Conservation (phyloP, 1,284 basidiomycete genomes). For the Phellopilus nigrolimitatus region DNA sequence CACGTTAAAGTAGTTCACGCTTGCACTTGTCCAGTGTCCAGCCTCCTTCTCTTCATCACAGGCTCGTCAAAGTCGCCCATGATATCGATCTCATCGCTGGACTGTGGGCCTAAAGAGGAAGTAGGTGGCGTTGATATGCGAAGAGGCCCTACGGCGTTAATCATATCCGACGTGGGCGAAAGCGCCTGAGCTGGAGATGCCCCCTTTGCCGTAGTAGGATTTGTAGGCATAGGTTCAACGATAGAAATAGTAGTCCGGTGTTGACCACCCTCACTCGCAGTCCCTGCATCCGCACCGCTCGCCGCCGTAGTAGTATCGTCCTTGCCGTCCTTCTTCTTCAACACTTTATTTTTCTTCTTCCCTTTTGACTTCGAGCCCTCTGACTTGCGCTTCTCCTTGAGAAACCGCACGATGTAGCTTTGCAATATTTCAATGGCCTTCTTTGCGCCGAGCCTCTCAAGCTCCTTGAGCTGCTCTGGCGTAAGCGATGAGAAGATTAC, state of each 20-base stretch:
- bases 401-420: conserved; percentile 76
- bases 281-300: conserved; percentile 19
- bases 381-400: conserved; percentile 70
- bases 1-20: too few species aligned
- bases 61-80: conserved; percentile 47
- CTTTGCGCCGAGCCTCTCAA: conserved; percentile 79
- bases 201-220: background rate
- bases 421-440: conserved; percentile 81
- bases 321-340: conserved; percentile 33
- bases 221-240: background rate
- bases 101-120: conserved; percentile 26
- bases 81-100: conserved; percentile 54
- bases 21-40: conserved; percentile 23
- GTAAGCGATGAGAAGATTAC: conserved; percentile 79
- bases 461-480: conserved; percentile 64
- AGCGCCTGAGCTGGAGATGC: background rate
- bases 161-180: conserved; percentile 10
- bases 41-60: conserved; percentile 46
- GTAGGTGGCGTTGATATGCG: conserved; percentile 21
- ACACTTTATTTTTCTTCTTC: conserved; percentile 37
- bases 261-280: background rate
- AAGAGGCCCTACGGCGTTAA: conserved; percentile 12
- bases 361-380: conserved; percentile 36
- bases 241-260: background rate
- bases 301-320: conserved; percentile 29